A percentile compares a stretch with the other conserved stretches of the same genome.
Evolutionary conservation across 148 eudicot genomes (phyloP).

Genomic region (Rhododendron mucronatum): DNA sequence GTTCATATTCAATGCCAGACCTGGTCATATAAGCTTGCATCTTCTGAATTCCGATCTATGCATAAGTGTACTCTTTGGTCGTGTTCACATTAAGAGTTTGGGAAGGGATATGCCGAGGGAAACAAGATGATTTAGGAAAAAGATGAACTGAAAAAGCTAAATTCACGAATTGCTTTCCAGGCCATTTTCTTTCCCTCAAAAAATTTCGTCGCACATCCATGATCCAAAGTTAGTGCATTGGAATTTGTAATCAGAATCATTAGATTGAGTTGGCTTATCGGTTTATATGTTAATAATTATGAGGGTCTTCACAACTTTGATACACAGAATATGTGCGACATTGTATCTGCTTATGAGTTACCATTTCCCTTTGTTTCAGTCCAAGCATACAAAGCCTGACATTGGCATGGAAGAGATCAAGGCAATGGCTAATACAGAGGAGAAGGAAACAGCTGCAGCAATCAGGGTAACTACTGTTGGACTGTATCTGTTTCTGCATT

Average conservation of each 20-base stretch:
- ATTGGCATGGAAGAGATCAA: conserved; percentile 9
- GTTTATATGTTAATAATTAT: too few species aligned
- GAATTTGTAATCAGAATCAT: too few species aligned
- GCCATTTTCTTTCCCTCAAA: too few species aligned
- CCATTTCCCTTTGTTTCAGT: background rate
- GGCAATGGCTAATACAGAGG: background rate
- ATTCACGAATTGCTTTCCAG: too few species aligned
- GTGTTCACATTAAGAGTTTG: background rate
- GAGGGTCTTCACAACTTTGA: too few species aligned
- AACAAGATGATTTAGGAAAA: background rate
- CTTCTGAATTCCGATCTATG: background rate
- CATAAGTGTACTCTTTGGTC: background rate
- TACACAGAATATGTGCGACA: too few species aligned
- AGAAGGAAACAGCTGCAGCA: background rate
- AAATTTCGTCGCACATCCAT: background rate
- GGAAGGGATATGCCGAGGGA: too few species aligned
- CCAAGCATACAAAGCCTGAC: background rate
- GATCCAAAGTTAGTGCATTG: background rate
- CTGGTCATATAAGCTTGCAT: too few species aligned
- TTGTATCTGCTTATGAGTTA: too few species aligned
- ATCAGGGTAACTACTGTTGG: background rate
- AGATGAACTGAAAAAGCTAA: background rate
- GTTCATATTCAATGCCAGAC: background rate
- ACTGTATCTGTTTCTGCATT: too few species aligned
- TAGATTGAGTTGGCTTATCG: too few species aligned